Evolutionary conservation across 1,284 basidiomycete species (phyloP), one percentile per base, ranked within the genome.

Genomic region (Fomitopsis pinicola): DNA sequence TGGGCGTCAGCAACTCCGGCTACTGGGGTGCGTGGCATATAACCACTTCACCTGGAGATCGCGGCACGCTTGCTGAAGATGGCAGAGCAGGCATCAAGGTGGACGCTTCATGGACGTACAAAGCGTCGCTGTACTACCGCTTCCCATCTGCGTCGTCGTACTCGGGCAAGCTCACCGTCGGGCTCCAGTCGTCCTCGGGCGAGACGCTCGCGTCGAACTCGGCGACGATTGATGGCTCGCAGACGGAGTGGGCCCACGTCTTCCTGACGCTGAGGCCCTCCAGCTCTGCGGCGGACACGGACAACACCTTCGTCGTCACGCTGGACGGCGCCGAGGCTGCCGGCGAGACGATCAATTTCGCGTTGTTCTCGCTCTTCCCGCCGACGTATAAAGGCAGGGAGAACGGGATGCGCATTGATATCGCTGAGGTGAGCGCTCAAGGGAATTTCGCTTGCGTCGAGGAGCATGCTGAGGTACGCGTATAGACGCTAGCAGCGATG

Each of bases 361-460:
- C 85, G 0, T 75, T 90, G 78, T 79, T 89, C 58, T 86, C 84
- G 2, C 75, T 91, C 58, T 89, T 91, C 73, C 89, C 88, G 3
- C 89, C 88, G 1, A 90, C 88, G 0, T 91, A 84, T 72, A 88
- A 87, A 60, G 73, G 77, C 59, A 77, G 85, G 60, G 63, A 75
- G 46, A 90, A 90, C 69, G 88, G 88, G 0, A 80, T 90, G 77
- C 77, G 88, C 45, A 71, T 80, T 6, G 89, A 92, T 70, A 75
- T 91, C 48, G 87, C 88, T 1, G 76, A 84, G 67, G 84, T 83
- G 59, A 36, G 71, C 57, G 12, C 30, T 22, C 22, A 22, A 22
- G 8, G 45, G n/a, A 19, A 12, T 59, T 38, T 46, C 42, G 38
- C 28, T 19, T 42, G 30, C 30, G 30, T 8, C 19, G 22, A 17